Evolutionary conservation across 139 green algal species (phyloP), one percentile per base, ranked within the genome.

Genomic region (Micractinium conductrix): DNA sequence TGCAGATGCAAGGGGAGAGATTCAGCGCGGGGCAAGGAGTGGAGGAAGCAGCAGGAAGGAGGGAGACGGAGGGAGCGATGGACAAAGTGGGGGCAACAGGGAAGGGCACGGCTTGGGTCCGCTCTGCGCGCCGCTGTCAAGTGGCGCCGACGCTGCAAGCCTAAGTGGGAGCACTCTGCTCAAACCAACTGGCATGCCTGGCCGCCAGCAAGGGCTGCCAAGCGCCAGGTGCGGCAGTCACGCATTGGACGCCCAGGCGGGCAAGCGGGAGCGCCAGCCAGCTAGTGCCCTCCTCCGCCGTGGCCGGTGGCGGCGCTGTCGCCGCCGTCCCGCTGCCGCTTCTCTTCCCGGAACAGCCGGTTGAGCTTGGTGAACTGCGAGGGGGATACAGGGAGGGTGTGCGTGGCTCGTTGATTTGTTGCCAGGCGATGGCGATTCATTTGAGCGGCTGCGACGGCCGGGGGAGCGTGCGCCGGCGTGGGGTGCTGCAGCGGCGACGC

Each of bases 291-390:
- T n/a, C n/a, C n/a, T 4, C 76, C 74, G 22, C 53, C 74, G 17
- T 80, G 73, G 28, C 62, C 74, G 0, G 58, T 21, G 3, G 37
- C 43, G 17, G 88, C 69, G 48, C 21, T 67, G 37, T 38, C 45
- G 35, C 45, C 53, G 53, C 63, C 78, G 1, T 88, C 85, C 43
- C 71, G 67, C 53, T 89, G 80, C 80, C 71, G 69, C 73, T 89
- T 80, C 24, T 85, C 76, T 62, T 91, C 87, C 37, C 72, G 50
- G 45, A 87, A 91, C 16, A 81, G 68, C 35, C 30, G 60, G 68
- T 91, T 91, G 35, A 90, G 65, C 62, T 83, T 78, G 26, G 68
- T 48, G 78, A 82, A 90, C 82, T 88, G 84, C 84, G 33, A 28
- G 35, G 10, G 1, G 33, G 33, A 22, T 30, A 30, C 2, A 26